A percentile compares a stretch with the other conserved stretches of the same genome.
Conservation (phyloP, 2,329 filamentous ascomycete species). For the Aureobasidium sp. region DNA sequence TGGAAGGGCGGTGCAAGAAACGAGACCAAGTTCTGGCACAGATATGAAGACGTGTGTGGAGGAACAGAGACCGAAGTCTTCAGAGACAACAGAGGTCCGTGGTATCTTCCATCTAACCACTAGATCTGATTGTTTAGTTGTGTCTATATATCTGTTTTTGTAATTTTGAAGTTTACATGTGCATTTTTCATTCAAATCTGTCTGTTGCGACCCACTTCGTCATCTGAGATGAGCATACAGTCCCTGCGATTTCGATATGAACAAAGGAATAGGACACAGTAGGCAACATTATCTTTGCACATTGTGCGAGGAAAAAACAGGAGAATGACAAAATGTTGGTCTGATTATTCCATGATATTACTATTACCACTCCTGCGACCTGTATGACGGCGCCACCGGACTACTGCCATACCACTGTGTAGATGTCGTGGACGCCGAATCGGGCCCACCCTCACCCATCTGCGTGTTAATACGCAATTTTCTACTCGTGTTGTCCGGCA, state of each 20-base stretch:
- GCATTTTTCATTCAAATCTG: neutral
- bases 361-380: neutral
- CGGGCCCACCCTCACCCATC: neutral
- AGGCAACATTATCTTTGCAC: no score
- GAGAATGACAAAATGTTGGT: neutral
- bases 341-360: neutral
- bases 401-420: neutral
- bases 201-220: no score
- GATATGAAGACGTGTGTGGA: slow-evolving; percentile 15
- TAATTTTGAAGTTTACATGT: neutral
- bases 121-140: neutral
- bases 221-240: no score
- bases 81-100: slow-evolving; percentile 12
- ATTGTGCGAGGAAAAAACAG: no score
- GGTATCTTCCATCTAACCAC: slow-evolving; percentile 13
- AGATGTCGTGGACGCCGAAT: neutral
- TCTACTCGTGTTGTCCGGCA: neutral
- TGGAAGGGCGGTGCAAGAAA: slow-evolving; percentile 16
- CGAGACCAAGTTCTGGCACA: slow-evolving; percentile 9
- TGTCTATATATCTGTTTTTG: neutral
- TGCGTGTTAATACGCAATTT: neutral
- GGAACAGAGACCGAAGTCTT: slow-evolving; percentile 14
- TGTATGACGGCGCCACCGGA: neutral
- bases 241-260: no score
- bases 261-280: no score